Evolutionary conservation across 2,329 filamentous ascomycete species (phyloP).

Genomic region (Fusarium miscanthi): DNA sequence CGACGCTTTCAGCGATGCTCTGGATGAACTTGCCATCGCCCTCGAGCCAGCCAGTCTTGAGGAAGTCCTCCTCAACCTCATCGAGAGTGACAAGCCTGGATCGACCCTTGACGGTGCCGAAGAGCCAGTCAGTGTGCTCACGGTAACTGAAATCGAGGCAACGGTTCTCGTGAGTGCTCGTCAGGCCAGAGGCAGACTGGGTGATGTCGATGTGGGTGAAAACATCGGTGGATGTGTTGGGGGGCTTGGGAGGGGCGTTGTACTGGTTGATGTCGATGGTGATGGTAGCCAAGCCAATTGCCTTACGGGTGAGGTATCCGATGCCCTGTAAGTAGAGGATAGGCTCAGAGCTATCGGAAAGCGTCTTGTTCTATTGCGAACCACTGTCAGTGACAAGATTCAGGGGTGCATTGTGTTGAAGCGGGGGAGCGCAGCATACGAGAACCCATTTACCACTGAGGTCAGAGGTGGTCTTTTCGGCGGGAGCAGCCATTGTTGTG

Average conservation of each 20-base stretch:
- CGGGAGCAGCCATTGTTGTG: slow-evolving; percentile 75
- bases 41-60: slow-evolving; percentile 70
- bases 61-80: slow-evolving; percentile 65
- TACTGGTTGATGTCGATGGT: slow-evolving; percentile 72
- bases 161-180: slow-evolving; percentile 69
- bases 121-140: slow-evolving; percentile 81
- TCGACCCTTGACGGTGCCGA: slow-evolving; percentile 75
- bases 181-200: slow-evolving; percentile 78
- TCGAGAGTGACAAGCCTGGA: slow-evolving; percentile 61
- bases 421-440: slow-evolving; percentile 58
- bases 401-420: not conserved
- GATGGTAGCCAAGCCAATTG: slow-evolving; percentile 75
- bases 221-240: slow-evolving; percentile 52
- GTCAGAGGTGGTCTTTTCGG: slow-evolving; percentile 72
- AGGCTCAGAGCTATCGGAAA: slow-evolving; percentile 76
- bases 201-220: slow-evolving; percentile 75
- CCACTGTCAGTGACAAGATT: slow-evolving; percentile 8
- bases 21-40: slow-evolving; percentile 71
- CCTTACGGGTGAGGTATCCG: slow-evolving; percentile 78
- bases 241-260: slow-evolving; percentile 56
- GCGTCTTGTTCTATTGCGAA: slow-evolving; percentile 72
- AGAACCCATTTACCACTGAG: slow-evolving; percentile 77
- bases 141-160: slow-evolving; percentile 64
- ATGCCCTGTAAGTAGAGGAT: slow-evolving; percentile 79
- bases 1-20: slow-evolving; percentile 67